A percentile compares a stretch with the other conserved stretches of the same genome.
phyloP scores from a whole-genome alignment of 2,329 filamentous ascomycete species.

The Aspergillus sp. region DNA sequence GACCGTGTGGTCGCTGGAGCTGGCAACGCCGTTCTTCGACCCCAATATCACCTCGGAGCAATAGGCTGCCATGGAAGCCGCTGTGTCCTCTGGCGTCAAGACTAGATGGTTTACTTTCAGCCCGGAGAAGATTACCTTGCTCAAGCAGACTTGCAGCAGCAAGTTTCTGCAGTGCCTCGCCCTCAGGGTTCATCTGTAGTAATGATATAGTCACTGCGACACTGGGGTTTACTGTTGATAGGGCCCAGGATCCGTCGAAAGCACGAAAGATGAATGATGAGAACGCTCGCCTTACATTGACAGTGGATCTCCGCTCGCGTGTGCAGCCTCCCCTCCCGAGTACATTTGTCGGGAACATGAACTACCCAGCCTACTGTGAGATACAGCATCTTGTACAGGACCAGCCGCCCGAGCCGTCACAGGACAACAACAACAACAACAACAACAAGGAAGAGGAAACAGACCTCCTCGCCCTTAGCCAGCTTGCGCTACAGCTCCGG shows the following conservation, averaged over 20 bases:
- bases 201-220: slow-evolving; percentile 4
- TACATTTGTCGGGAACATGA: slow-evolving; percentile 2
- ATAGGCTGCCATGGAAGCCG: slow-evolving; percentile 3
- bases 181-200: background rate
- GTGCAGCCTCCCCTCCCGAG: slow-evolving; percentile 2
- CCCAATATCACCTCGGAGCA: slow-evolving; percentile 2
- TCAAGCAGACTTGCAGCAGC: background rate
- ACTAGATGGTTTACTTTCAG: slow-evolving; percentile 1
- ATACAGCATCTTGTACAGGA: background rate
- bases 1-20: background rate
- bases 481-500: background rate
- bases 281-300: background rate
- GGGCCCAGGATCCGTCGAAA: background rate
- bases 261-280: background rate
- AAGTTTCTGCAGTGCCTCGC: background rate
- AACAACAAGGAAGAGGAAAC: background rate
- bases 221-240: background rate
- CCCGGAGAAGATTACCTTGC: background rate
- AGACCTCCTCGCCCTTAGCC: background rate
- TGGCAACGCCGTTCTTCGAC: slow-evolving; percentile 1
- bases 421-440: too few relatives aligned
- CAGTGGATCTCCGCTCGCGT: slow-evolving; percentile 2
- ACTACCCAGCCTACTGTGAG: background rate
- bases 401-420: background rate
- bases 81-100: background rate